phyloP scores from a whole-genome alignment of 2,329 filamentous ascomycete genomes.

The Penicillium sp. region DNA sequence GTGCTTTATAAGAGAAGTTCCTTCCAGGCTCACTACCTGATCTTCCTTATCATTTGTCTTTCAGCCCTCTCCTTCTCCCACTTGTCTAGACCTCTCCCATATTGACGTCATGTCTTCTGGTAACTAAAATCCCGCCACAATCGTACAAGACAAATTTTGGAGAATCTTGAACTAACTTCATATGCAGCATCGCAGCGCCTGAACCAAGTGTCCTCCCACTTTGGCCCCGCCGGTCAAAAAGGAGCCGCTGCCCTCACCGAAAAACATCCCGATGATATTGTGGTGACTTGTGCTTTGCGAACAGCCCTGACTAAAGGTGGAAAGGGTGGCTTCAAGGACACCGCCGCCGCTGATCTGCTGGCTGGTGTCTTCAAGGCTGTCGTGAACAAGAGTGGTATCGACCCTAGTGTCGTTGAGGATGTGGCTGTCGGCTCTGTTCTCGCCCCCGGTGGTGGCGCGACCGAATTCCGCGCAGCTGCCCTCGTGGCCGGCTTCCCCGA shows the following conservation, averaged over 20 bases:
- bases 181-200: constrained; percentile 53
- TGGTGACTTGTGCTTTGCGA: constrained; percentile 86
- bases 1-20: constrained; percentile 12
- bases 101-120: constrained; percentile 41
- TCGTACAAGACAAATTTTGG: too few relatives aligned
- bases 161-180: constrained; percentile 6
- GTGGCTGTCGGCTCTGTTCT: constrained; percentile 88
- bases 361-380: constrained; percentile 75
- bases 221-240: constrained; percentile 39
- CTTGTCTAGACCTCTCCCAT: constrained; percentile 10
- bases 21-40: constrained; percentile 1
- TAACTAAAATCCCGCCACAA: too few relatives aligned
- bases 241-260: constrained; percentile 34
- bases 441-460: constrained; percentile 86
- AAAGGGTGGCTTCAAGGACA: constrained; percentile 94
- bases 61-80: not conserved
- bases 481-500: constrained; percentile 88
- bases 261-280: constrained; percentile 62
- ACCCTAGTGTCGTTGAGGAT: constrained; percentile 83
- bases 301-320: constrained; percentile 89
- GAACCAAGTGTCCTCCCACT: constrained; percentile 53
- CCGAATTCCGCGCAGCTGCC: constrained; percentile 89
- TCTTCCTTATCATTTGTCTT: constrained; percentile 3
- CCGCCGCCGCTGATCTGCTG: constrained; percentile 76
- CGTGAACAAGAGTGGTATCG: constrained; percentile 78